phyloP scores from a whole-genome alignment of 176 grass and related monocot species.

The Oryza nivara region DNA sequence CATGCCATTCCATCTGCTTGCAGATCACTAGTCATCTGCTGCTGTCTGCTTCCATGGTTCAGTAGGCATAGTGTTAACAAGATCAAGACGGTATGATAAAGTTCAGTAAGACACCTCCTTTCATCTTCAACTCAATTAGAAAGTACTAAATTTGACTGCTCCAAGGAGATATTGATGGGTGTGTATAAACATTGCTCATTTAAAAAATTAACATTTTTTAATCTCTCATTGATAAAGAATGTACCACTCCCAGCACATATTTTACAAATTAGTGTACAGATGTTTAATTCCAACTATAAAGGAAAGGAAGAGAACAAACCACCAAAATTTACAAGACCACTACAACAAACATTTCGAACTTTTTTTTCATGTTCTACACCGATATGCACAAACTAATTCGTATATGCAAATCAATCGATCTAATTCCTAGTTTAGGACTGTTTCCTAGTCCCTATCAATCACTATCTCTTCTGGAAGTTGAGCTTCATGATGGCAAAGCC shows the following conservation, averaged over 20 bases:
- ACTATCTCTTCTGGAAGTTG: slow-evolving; percentile 73
- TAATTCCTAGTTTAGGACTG: not conserved
- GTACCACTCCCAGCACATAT: not conserved
- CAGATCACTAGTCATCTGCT: no score
- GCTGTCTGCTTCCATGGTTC: no score
- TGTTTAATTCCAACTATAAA: not conserved
- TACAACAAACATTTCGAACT: not conserved
- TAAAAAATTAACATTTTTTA: not conserved
- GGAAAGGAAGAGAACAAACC: not conserved
- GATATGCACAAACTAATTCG: not conserved
- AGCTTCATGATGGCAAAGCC: slow-evolving; percentile 61
- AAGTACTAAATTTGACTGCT: no score
- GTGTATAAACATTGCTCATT: not conserved
- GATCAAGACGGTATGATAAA: not conserved
- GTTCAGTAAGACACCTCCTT: not conserved
- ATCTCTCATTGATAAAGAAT: not conserved
- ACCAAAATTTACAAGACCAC: not conserved
- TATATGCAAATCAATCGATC: not conserved
- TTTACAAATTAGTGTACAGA: not conserved
- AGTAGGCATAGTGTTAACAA: not conserved
- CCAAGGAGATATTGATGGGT: not conserved
- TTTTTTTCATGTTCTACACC: not conserved
- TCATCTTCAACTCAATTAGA: not conserved
- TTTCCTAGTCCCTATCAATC: not conserved
- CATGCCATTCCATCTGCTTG: no score